Evolutionary conservation across 1,284 basidiomycete species (phyloP), one percentile per base, ranked within the genome.

Genomic region (Volvariella surrecta): DNA sequence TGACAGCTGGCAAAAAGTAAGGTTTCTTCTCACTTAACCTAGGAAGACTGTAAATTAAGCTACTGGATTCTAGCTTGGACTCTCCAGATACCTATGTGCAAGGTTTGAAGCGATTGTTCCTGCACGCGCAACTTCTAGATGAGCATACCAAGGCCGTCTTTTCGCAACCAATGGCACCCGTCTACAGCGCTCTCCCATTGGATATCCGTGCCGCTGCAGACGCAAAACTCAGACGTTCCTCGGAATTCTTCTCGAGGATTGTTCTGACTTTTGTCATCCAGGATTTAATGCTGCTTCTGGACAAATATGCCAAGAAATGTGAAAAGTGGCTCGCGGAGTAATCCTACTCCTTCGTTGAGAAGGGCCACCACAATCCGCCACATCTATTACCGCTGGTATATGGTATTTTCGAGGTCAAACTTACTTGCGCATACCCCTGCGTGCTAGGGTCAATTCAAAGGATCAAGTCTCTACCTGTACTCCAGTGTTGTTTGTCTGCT

Each of bases 261-360:
- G 76, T 99, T 37, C 71, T 96, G 44, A 89, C 89, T 7, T 96
- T 96, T 61, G 89, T 98, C 50, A 76, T 98, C 55, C 82, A 86
- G 39, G 85, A 89, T 58, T 70, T 89, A 51, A 82, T 84, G 40
- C 80, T 80, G 53, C 69, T 97, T 45, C 71, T 97, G 52, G 94
- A 97, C 69, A 93, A 91, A 65, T 91, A 89, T 59, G 86, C 82
- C 51, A 90, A 90, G 71, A 87, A 87, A 59, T 87, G 85, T 62
- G 87, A 89, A 64, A 88, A 89, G 63, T 88, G 86, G 84, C 71
- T 90, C 34, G 84, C 78, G 32, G 87, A 89, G 57, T 89, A 54
- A 59, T n/a, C n/a, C n/a, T n/a, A n/a, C n/a, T n/a, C n/a, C n/a
- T n/a, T n/a, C 32, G 38, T n/a, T n/a, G n/a, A n/a, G n/a, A n/a